Base-by-base conservation (phyloP, 257 asterid genomes). In the Ophiorrhiza pumila region DNA sequence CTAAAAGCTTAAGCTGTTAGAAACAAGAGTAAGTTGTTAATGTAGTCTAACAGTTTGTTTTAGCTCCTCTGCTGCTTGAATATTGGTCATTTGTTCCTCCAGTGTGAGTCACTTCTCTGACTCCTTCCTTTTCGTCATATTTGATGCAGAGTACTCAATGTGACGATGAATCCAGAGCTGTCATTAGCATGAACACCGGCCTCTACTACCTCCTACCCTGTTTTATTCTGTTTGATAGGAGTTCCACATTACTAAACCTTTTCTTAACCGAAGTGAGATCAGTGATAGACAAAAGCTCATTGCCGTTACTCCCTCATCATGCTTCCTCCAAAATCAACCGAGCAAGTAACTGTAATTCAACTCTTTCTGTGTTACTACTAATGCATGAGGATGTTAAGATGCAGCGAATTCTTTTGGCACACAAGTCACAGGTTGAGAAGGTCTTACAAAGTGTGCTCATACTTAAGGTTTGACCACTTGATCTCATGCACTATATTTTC, bases 121-220 rank as follows among this genome's bases (percentile, higher is more conserved):
- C 61, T 5, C 46, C 35, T 60, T 71, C 22, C 12, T 59, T 34
- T 41, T 58, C 45, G 64, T 31, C 46, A 11, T 31, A 60, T 31
- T n/a, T 71, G 34, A 42, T 79, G 89, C 87, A 89, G 96, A 72
- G 74, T 71, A 59, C 74, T 32, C 74, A 63, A 58, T 85, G 77
- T 71, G 80, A 82, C 47, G 69, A 73, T 13, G 85, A 80, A 77
- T 68, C 77, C 10, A 57, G 69, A 47, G 70, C 81, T 65, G 71
- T 20, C n/a, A 45, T 63, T 46, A 76, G 63, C 71, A 85, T 27
- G 27, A 88, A 77, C 57, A 72, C 71, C 75, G 81, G 87, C 74
- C 80, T 27, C 53, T 92, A 87, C 78, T 88, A 87, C 78, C 85
- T 92, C 60, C 73, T 90, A 27, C 96, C 97, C 58, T 69, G 84